Evolutionary conservation across 2,329 filamentous ascomycete genomes (phyloP).

Genomic region (Nemania sp.): DNA sequence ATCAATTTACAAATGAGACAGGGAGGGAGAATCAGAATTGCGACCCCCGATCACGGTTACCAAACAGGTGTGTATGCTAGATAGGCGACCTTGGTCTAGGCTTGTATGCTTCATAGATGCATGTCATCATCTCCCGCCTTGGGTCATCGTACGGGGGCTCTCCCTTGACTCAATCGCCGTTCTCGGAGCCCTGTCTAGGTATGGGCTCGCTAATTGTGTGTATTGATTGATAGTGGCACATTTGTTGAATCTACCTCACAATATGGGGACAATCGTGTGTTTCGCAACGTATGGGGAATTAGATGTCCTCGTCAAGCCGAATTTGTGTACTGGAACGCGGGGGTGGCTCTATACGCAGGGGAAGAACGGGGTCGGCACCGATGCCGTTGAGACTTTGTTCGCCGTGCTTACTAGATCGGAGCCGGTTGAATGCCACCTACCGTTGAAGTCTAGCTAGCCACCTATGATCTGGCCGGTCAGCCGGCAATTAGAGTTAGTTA

Average conservation of each 20-base stretch:
- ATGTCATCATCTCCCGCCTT: neutral
- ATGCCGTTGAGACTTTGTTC: neutral
- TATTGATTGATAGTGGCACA: too few species aligned
- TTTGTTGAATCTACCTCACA: too few species aligned
- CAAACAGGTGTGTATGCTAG: too few species aligned
- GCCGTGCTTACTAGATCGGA: constrained; percentile 6
- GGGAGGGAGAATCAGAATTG: too few species aligned
- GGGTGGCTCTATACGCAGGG: constrained; percentile 7
- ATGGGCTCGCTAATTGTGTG: too few species aligned
- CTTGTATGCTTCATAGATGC: too few species aligned
- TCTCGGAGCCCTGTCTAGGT: too few species aligned
- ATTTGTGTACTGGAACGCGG: neutral
- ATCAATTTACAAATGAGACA: neutral
- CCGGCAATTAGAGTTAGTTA: neutral
- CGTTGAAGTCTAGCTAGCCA: neutral
- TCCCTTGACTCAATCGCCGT: neutral
- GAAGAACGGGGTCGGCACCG: constrained; percentile 1
- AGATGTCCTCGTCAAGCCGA: neutral
- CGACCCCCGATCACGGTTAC: too few species aligned
- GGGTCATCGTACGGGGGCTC: neutral
- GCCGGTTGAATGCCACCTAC: constrained; percentile 1
- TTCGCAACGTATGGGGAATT: too few species aligned
- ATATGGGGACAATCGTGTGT: too few species aligned
- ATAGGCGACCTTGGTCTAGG: too few species aligned
- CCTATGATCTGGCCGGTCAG: neutral